Percentiles rank a stretch among this genome's conserved stretches.
phyloP scores from a whole-genome alignment of 192 early-diverging fungal species.

The Mortierella claussenii region DNA sequence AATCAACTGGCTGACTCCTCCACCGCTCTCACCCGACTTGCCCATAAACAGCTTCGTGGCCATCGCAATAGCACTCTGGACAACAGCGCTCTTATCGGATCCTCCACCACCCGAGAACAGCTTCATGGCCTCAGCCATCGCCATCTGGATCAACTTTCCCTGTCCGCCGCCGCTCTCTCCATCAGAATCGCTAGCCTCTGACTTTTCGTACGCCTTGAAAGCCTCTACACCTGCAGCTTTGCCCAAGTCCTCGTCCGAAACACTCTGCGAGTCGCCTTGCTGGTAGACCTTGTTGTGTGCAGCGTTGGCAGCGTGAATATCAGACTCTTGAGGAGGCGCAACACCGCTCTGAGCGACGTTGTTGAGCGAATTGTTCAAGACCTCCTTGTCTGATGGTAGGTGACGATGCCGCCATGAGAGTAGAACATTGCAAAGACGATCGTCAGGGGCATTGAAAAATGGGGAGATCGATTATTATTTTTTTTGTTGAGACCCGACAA shows the following conservation, averaged over 20 bases:
- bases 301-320: constrained; percentile 23
- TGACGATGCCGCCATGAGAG: too few relatives aligned
- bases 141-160: constrained; percentile 41
- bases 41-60: constrained; percentile 42
- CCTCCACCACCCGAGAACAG: constrained; percentile 35
- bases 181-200: neutral
- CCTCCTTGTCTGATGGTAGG: constrained; percentile 17
- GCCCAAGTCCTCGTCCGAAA: constrained; percentile 43
- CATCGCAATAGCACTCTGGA: constrained; percentile 37
- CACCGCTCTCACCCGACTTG: constrained; percentile 24
- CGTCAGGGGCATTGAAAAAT: too few relatives aligned
- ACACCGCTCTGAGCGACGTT: constrained; percentile 6
- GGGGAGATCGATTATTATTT: too few relatives aligned
- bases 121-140: constrained; percentile 46
- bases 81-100: constrained; percentile 17
- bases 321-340: constrained; percentile 9
- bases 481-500: too few relatives aligned
- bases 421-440: too few relatives aligned
- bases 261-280: constrained; percentile 5
- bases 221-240: constrained; percentile 50
- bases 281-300: constrained; percentile 46
- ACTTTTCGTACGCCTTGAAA: constrained; percentile 17
- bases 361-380: constrained; percentile 6
- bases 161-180: constrained; percentile 16
- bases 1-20: constrained; percentile 13